Percentiles rank a stretch among this genome's conserved stretches.
Evolutionary conservation across 352 stramenopile genomes (phyloP).

Genomic region (Phytophthora pluvialis): DNA sequence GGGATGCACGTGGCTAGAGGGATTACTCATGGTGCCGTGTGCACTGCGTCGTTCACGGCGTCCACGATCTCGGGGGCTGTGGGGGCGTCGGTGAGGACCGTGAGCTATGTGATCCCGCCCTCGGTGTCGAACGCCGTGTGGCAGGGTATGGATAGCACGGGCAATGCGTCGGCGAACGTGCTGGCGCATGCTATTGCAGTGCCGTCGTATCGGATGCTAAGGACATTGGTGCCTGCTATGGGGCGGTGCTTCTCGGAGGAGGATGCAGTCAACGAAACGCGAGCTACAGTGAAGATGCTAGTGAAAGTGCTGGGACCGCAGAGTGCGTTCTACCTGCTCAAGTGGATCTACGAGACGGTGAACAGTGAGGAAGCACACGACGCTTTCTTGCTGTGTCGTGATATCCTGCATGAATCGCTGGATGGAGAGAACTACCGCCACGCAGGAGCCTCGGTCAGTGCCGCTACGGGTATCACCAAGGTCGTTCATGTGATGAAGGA

Average conservation of each 20-base stretch:
- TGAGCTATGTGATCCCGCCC: slow-evolving; percentile 60
- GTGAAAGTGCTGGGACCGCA: slow-evolving; percentile 69
- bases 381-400: slow-evolving; percentile 66
- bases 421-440: slow-evolving; percentile 70
- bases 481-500: slow-evolving; percentile 54
- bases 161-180: slow-evolving; percentile 62
- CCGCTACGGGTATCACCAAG: slow-evolving; percentile 51
- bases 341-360: slow-evolving; percentile 72
- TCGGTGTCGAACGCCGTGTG: slow-evolving; percentile 69
- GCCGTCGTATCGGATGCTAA: slow-evolving; percentile 68
- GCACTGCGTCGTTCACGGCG: slow-evolving; percentile 62
- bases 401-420: slow-evolving; percentile 65
- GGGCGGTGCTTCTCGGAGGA: slow-evolving; percentile 56
- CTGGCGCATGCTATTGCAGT: slow-evolving; percentile 74
- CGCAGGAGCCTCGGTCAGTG: slow-evolving; percentile 46
- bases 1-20: slow-evolving; percentile 59
- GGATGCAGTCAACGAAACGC: slow-evolving; percentile 56
- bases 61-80: slow-evolving; percentile 57
- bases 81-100: slow-evolving; percentile 58
- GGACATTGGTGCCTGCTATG: slow-evolving; percentile 54
- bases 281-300: slow-evolving; percentile 55
- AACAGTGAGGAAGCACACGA: slow-evolving; percentile 82
- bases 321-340: slow-evolving; percentile 77
- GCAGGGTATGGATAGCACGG: slow-evolving; percentile 65
- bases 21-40: slow-evolving; percentile 56